These are phyloP conservation scores for Mycena sanguinolenta DNA, from an alignment of 768 basidiomycete species.

Conservation along the genomic window DNA sequence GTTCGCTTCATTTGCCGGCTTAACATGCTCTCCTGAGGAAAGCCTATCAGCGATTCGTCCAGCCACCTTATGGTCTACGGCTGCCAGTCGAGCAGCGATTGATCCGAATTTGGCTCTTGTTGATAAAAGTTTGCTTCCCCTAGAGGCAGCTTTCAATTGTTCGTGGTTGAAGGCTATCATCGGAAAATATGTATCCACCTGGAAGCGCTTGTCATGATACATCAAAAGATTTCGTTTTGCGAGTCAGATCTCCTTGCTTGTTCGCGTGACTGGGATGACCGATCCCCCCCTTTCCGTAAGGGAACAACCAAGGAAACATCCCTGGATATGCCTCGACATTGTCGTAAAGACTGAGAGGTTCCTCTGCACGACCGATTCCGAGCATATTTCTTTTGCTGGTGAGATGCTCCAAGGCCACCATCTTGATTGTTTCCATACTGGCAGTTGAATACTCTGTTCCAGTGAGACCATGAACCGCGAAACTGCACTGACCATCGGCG, in stretches of 20 bases:
- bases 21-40: not conserved
- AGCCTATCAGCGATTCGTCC: not conserved
- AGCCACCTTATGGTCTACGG: not conserved
- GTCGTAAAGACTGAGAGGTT: not conserved
- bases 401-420: too few species aligned
- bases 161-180: not conserved
- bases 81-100: not conserved
- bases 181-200: not conserved
- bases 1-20: not conserved
- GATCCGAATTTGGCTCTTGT: not conserved
- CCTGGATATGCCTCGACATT: not conserved
- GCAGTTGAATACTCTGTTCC: too few species aligned
- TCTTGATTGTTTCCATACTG: too few species aligned
- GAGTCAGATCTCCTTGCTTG: not conserved
- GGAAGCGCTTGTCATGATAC: not conserved
- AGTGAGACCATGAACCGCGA: too few species aligned
- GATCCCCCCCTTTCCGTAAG: not conserved
- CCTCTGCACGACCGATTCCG: not conserved
- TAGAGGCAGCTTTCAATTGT: not conserved
- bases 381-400: not conserved
- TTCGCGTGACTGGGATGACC: not conserved
- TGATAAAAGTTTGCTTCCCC: not conserved
- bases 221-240: not conserved
- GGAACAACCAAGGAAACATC: not conserved
- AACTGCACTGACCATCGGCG: too few species aligned